phyloP scores from a whole-genome alignment of 306 rosid genomes.

The Gastrolobium bilobum region DNA sequence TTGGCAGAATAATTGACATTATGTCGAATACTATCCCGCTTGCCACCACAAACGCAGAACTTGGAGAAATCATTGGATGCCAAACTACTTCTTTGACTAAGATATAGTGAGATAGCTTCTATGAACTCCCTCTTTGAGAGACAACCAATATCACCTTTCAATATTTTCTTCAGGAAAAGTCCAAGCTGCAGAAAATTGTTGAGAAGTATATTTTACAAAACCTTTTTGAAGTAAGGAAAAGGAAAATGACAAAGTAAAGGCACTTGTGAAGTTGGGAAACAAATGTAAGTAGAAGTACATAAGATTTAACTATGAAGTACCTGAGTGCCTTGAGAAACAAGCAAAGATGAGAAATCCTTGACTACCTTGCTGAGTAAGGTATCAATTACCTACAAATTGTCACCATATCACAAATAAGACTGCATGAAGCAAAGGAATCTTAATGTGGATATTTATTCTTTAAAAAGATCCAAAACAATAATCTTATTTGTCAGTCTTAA shows the following conservation, averaged over 20 bases:
- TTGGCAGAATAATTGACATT: conserved; percentile 54
- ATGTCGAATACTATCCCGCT: conserved; percentile 54
- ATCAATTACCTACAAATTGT: conserved; percentile 78
- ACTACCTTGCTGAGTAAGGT: conserved; percentile 84
- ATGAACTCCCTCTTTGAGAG: conserved; percentile 80
- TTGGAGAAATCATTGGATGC: conserved; percentile 82
- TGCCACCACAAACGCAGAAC: conserved; percentile 89
- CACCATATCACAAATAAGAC: conserved; percentile 50
- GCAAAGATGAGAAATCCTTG: conserved; percentile 90
- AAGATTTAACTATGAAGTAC: conserved; percentile 51
- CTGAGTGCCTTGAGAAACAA: conserved; percentile 95
- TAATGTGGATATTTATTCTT: conserved; percentile 13
- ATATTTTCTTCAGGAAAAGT: conserved; percentile 83
- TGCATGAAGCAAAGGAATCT: conserved; percentile 36
- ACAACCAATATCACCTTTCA: conserved; percentile 70
- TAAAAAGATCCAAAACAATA: neutral
- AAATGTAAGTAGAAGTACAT: neutral
- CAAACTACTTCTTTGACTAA: conserved; percentile 73
- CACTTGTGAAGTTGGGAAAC: neutral
- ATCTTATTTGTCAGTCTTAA: conserved; percentile 18
- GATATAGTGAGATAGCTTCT: conserved; percentile 77
- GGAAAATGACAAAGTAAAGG: neutral
- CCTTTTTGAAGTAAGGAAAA: neutral
- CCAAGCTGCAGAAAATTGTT: conserved; percentile 73
- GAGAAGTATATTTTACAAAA: conserved; percentile 12